A percentile compares a stretch with the other conserved stretches of the same genome.
These are phyloP conservation scores for Wickerhamiella dianesei DNA, from an alignment of 805 yeast species.

Conservation along the genomic window DNA sequence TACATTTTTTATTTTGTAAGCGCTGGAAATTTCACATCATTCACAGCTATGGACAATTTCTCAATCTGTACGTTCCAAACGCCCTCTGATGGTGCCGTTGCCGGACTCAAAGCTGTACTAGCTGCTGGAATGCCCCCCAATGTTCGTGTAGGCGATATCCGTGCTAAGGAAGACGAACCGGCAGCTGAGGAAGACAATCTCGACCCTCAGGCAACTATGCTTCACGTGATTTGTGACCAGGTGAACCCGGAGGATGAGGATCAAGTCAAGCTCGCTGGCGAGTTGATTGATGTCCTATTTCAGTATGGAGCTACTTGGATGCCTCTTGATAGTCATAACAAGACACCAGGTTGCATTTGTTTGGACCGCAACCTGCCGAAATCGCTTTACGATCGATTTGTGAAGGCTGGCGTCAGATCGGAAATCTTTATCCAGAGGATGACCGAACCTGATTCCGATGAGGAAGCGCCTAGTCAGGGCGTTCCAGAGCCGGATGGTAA, in stretches of 20 bases:
- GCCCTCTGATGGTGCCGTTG: conserved; percentile 12
- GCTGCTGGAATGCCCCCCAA: conserved; percentile 21
- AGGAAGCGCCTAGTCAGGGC: conserved; percentile 10
- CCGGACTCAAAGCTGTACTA: conserved; percentile 14
- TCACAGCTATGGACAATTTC: conserved; percentile 18
- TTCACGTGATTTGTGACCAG: conserved; percentile 15
- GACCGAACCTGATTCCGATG: conserved; percentile 14
- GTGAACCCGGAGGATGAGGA: conserved; percentile 6
- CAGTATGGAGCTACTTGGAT: conserved; percentile 92
- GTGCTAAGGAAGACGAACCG: conserved; percentile 9
- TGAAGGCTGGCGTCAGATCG: conserved; percentile 83
- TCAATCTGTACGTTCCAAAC: conserved; percentile 17
- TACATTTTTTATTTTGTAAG: no score
- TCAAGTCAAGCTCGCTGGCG: conserved; percentile 12
- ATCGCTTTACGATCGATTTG: conserved; percentile 34
- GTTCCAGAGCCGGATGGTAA: conserved; percentile 23
- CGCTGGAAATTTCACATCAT: no score
- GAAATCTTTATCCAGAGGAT: conserved; percentile 68
- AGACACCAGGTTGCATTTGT: conserved; percentile 78
- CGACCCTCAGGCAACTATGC: conserved; percentile 15
- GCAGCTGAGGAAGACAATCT: conserved; percentile 10
- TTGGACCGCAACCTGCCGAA: conserved; percentile 36
- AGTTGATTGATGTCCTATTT: conserved; percentile 51
- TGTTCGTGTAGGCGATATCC: conserved; percentile 16
- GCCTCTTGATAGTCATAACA: conserved; percentile 51